phyloP scores from a whole-genome alignment of 345 rosid genomes.

The Mallotus nudiflorus region DNA sequence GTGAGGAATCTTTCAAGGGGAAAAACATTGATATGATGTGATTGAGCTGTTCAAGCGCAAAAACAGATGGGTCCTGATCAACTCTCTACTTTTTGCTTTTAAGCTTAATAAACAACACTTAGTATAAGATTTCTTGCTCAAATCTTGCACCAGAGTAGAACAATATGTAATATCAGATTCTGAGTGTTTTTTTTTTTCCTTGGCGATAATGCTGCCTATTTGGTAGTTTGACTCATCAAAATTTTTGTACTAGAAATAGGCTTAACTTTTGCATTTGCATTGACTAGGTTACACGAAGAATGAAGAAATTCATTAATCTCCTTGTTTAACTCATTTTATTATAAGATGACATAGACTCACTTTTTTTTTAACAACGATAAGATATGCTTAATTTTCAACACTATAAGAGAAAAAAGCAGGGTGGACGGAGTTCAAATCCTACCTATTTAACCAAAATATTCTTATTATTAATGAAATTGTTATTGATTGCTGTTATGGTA shows the following conservation, averaged over 20 bases:
- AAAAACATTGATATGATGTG: background rate
- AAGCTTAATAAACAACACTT: background rate
- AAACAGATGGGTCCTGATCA: background rate
- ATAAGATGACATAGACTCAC: too few relatives aligned
- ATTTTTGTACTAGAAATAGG: background rate
- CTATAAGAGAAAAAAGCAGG: too few relatives aligned
- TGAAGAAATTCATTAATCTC: too few relatives aligned
- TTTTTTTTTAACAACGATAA: too few relatives aligned
- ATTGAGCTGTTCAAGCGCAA: conserved; percentile 3
- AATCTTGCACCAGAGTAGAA: background rate
- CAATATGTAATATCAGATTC: background rate
- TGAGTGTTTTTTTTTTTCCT: background rate
- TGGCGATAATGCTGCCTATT: background rate
- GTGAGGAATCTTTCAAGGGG: background rate
- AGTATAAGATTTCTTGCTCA: background rate
- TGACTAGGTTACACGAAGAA: background rate
- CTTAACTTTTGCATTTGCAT: background rate
- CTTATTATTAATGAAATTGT: too few relatives aligned
- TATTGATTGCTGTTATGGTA: too few relatives aligned
- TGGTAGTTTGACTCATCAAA: background rate
- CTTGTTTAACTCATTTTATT: too few relatives aligned
- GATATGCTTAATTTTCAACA: too few relatives aligned
- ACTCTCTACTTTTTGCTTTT: background rate
- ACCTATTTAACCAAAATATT: too few relatives aligned
- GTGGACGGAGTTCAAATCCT: too few relatives aligned